A percentile compares a stretch with the other conserved stretches of the same genome.
Conservation (phyloP, 2,329 filamentous ascomycete genomes). For the Xylaria digitata region DNA sequence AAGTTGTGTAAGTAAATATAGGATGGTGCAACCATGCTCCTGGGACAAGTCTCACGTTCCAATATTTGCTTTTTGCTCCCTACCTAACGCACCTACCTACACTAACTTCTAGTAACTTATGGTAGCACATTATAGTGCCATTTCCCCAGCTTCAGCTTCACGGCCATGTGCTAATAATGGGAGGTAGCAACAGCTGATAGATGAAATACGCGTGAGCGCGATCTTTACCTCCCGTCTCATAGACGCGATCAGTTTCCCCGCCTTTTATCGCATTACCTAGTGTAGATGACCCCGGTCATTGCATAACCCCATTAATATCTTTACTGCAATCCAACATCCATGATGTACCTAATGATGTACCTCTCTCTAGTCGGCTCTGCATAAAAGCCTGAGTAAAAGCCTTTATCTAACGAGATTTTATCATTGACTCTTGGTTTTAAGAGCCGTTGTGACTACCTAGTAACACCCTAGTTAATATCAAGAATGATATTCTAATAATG, state of each 20-base stretch:
- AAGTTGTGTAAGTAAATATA: conserved; percentile 12
- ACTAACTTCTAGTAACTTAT: too few relatives aligned
- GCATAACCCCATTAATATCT: neutral
- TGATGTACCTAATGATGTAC: neutral
- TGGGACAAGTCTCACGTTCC: neutral
- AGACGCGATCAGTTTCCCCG: conserved; percentile 23
- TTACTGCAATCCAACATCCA: neutral
- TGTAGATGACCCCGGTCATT: conserved; percentile 5
- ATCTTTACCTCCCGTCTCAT: neutral
- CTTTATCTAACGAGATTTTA: neutral
- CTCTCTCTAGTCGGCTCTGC: neutral
- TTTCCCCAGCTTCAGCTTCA: conserved; percentile 4
- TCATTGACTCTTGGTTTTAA: neutral
- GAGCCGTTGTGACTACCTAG: neutral
- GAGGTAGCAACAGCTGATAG: neutral
- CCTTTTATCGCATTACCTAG: neutral
- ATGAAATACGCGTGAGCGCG: conserved; percentile 21
- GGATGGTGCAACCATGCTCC: neutral
- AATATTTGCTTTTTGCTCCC: conserved; percentile 7
- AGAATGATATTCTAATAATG: neutral
- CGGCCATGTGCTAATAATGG: neutral
- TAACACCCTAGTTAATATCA: neutral
- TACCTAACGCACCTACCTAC: neutral
- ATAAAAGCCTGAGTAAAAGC: conserved; percentile 7
- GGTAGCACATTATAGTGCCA: neutral